Conservation (phyloP, 495 filamentous ascomycete species). For the Annulohypoxylon bovei region DNA sequence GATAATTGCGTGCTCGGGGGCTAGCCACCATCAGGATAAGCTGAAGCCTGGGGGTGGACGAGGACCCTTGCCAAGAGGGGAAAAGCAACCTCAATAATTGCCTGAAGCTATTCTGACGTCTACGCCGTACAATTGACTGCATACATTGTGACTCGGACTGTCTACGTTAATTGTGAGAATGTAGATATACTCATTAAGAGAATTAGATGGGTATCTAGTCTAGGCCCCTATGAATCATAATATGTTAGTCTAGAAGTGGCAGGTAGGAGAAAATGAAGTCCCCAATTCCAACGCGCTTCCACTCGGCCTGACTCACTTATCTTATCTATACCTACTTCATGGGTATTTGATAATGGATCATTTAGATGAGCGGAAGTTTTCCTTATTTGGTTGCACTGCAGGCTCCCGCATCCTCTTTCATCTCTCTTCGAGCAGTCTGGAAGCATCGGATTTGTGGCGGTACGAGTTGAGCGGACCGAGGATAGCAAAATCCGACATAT, state of each 20-base stretch:
- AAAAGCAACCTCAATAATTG: slow-evolving; percentile 16
- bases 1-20: slow-evolving; percentile 37
- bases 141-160: not conserved
- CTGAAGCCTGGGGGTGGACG: slow-evolving; percentile 14
- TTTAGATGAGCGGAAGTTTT: not conserved
- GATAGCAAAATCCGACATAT: not conserved
- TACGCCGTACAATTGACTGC: not conserved
- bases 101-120: slow-evolving; percentile 27
- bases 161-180: not conserved
- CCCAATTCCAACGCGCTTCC: not conserved
- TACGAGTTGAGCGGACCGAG: not conserved
- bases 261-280: not conserved
- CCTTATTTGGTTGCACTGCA: not conserved
- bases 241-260: slow-evolving; percentile 3
- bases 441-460: not conserved
- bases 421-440: not conserved
- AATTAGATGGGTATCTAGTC: not conserved
- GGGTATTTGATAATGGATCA: not conserved
- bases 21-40: slow-evolving; percentile 20
- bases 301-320: not conserved
- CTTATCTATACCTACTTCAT: not conserved
- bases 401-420: not conserved
- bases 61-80: slow-evolving; percentile 33
- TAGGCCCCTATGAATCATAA: not conserved
- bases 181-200: not conserved